phyloP scores from a whole-genome alignment of 2,329 filamentous ascomycete species.

The Bertia moriformis region DNA sequence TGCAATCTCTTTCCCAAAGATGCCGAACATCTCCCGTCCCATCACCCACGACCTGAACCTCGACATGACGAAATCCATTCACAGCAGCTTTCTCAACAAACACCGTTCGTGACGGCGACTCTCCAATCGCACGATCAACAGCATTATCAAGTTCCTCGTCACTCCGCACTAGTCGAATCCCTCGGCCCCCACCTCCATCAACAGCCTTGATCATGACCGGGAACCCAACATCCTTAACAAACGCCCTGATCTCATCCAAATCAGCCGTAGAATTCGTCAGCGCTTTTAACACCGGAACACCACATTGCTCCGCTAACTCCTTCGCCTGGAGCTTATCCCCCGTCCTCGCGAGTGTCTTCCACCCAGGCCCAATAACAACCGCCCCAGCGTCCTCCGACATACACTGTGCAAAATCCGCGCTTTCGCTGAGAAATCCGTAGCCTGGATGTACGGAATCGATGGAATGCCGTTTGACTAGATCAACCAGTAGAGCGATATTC shows the following conservation, averaged over 20 bases:
- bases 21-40: conserved; percentile 32
- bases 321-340: conserved; percentile 41
- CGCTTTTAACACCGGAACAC: conserved; percentile 34
- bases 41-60: conserved; percentile 46
- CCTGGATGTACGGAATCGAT: conserved; percentile 43
- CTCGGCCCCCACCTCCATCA: conserved; percentile 45
- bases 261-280: conserved; percentile 24
- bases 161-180: conserved; percentile 35
- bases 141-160: conserved; percentile 22
- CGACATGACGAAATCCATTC: conserved; percentile 43
- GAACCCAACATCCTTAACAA: conserved; percentile 27
- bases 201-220: conserved; percentile 52
- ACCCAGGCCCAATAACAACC: conserved; percentile 36
- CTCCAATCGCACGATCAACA: conserved; percentile 33
- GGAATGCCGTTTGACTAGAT: conserved; percentile 27
- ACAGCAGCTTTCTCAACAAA: conserved; percentile 47
- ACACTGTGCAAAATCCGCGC: conserved; percentile 27
- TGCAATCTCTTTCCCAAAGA: conserved; percentile 46
- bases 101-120: conserved; percentile 40
- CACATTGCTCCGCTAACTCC: conserved; percentile 29
- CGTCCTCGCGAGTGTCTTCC: conserved; percentile 32
- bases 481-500: conserved; percentile 29
- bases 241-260: conserved; percentile 23
- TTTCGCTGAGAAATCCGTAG: conserved; percentile 45
- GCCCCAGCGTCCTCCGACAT: conserved; percentile 31